Evolutionary conservation across 1,284 basidiomycete species (phyloP), one percentile per base, ranked within the genome.

Genomic region (Cryptococcus deneoformans): DNA sequence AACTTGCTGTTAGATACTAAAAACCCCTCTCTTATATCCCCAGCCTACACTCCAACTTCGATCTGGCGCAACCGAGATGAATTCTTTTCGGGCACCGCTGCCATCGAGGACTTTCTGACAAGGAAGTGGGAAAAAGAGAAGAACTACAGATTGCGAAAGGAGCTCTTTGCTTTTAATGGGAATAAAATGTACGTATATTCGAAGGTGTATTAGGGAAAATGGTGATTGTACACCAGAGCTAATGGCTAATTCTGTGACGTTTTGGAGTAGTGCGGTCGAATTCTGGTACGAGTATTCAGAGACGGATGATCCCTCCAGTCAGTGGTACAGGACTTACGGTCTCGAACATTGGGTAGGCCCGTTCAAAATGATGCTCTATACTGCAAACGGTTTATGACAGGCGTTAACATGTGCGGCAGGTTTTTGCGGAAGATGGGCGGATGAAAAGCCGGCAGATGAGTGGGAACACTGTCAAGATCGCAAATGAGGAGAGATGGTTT

Each of bases 231-330:
- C 20, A 20, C 20, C 20, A 20, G 20, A 20, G 20, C 20, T 20
- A 20, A 20, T 20, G 20, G 20, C n/a, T n/a, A n/a, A 16, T 20
- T 5, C 24, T 52, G 20, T n/a, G 29, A 38, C 47, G 60, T 20
- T 20, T 20, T 20, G 20, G 20, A 20, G 20, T 20, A 71, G 68
- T 29, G 68, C 71, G 2, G 72, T 65, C 4, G 75, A 85, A 76
- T 86, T 85, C 72, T 86, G 83, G 79, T 86, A 86, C 70, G 85
- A 86, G 68, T 84, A 80, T 72, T 81, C 58, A 10, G 60, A 64
- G 39, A 54, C 58, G 0, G 45, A 57, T 9, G 64, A 66, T 46
- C 38, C 53, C 10, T 29, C 39, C 11, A 79, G 78, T 38, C 78
- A 82, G 61, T 85, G 84, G 84, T 82, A 77, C 58, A 72, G 85